Conservation (phyloP, 2,329 filamentous ascomycete genomes). For the Penicillium freii region DNA sequence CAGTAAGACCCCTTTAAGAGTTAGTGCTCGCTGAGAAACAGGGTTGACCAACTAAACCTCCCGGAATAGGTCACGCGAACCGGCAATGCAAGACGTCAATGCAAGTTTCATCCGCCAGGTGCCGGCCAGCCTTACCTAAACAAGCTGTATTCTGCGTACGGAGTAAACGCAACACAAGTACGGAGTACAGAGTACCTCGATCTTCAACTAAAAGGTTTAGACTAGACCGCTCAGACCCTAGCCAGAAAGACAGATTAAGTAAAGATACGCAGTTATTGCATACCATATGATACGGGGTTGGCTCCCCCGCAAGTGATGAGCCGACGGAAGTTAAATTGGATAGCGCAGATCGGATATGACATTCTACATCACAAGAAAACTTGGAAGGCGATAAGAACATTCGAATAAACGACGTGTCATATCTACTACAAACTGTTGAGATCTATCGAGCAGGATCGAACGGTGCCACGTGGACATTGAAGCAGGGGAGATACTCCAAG, state of each 20-base stretch:
- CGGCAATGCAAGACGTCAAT: background rate
- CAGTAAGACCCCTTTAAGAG: conserved; percentile 4
- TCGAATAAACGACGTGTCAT: background rate
- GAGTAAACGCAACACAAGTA: background rate
- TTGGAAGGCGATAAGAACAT: conserved; percentile 2
- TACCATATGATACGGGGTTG: background rate
- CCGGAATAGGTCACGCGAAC: conserved; percentile 9
- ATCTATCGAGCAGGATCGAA: conserved; percentile 7
- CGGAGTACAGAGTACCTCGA: background rate
- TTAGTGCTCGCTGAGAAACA: conserved; percentile 1
- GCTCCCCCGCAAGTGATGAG: conserved; percentile 1
- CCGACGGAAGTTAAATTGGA: conserved; percentile 1
- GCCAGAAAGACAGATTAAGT: background rate
- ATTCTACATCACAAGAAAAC: background rate
- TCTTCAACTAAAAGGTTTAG: background rate
- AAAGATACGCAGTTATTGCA: conserved; percentile 1
- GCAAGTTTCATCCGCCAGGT: conserved; percentile 14
- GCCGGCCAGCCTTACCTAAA: conserved; percentile 1
- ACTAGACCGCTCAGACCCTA: background rate
- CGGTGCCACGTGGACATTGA: conserved; percentile 5
- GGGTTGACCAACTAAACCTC: conserved; percentile 1
- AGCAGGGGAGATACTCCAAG: background rate
- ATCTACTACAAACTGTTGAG: background rate
- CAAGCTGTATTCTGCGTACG: background rate
- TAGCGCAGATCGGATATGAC: conserved; percentile 6